These are phyloP conservation scores for Phenoliferia sp. DNA, from an alignment of 1,284 basidiomycete genomes.

Conservation along the genomic window DNA sequence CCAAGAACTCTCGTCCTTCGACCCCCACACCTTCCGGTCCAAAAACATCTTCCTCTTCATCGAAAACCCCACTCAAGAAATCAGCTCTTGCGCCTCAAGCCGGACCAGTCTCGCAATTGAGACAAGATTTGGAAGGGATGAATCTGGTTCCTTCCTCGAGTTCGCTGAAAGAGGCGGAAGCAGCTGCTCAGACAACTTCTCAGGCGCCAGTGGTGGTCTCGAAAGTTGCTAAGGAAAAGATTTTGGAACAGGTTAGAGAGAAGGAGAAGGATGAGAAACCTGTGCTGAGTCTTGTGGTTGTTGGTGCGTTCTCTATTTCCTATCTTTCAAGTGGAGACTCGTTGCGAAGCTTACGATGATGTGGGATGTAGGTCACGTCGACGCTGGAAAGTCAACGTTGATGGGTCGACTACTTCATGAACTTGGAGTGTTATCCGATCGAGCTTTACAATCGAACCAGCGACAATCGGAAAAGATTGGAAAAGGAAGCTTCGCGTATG, in stretches of 20 bases:
- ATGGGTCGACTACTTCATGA: conserved; percentile 95
- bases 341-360: background rate
- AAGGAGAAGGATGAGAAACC: conserved; percentile 60
- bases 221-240: conserved; percentile 67
- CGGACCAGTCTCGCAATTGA: conserved; percentile 45
- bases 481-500: conserved; percentile 94
- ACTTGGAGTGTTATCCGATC: conserved; percentile 79
- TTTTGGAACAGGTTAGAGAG: conserved; percentile 72
- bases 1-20: conserved; percentile 14
- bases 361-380: conserved; percentile 75
- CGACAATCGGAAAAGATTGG: conserved; percentile 84
- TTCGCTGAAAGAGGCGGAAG: conserved; percentile 41
- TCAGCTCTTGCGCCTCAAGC: background rate
- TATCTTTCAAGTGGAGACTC: background rate
- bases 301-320: conserved; percentile 57
- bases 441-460: conserved; percentile 77
- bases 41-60: conserved; percentile 19
- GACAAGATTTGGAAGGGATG: conserved; percentile 48
- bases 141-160: conserved; percentile 1
- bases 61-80: conserved; percentile 4
- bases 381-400: conserved; percentile 96
- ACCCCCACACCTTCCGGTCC: conserved; percentile 12
- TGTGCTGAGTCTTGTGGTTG: conserved; percentile 80
- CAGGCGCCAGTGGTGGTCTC: background rate
- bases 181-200: conserved; percentile 45